Conservation (phyloP, 306 rosid genomes). For the Pyrus communis region DNA sequence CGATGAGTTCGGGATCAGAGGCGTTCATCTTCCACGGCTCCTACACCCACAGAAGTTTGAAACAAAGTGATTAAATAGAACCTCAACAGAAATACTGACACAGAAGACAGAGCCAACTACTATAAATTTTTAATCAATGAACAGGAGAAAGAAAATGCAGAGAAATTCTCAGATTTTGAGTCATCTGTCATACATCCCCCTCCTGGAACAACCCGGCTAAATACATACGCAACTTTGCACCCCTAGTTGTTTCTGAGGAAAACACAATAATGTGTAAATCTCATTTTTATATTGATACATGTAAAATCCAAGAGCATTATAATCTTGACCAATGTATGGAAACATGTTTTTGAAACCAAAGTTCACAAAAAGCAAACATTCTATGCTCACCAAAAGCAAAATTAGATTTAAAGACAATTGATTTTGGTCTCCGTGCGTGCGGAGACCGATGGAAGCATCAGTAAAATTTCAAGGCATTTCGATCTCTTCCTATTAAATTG, state of each 20-base stretch:
- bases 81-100: neutral
- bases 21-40: slow-evolving; percentile 29
- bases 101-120: neutral
- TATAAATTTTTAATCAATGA: neutral
- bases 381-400: neutral
- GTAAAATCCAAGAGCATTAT: neutral
- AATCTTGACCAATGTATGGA: neutral
- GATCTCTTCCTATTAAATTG: slow-evolving; percentile 46
- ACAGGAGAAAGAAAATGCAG: neutral
- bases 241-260: neutral
- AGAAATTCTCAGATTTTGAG: neutral
- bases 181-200: neutral
- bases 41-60: slow-evolving; percentile 24
- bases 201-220: neutral
- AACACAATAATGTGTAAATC: neutral
- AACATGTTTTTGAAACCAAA: neutral
- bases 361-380: neutral
- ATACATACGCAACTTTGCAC: neutral
- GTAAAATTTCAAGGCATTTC: slow-evolving; percentile 1
- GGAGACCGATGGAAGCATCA: neutral
- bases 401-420: neutral
- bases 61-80: neutral
- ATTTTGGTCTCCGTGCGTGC: neutral
- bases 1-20: slow-evolving; percentile 10
- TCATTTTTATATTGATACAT: neutral